Base-by-base conservation (phyloP, 306 rosid genomes). In the Cucurbita pepo region DNA sequence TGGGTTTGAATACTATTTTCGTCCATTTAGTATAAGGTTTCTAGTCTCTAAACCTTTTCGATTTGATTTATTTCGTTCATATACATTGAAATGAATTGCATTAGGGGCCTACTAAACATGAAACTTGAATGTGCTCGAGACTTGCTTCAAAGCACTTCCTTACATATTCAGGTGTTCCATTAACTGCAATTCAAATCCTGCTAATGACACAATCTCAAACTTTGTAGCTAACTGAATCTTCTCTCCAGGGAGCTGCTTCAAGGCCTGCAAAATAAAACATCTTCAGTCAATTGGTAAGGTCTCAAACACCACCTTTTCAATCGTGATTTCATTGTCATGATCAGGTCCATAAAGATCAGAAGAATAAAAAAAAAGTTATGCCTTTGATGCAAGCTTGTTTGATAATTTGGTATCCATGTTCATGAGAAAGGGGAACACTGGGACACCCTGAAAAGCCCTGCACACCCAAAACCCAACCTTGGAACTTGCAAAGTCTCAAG, bases 401-500 rank as follows among this genome's bases (percentile, higher is more conserved):
- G n/a, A 89, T 86, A 18, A 89, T 70, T 14, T 82, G 60, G 55
- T 84, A 82, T 70, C 89, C 96, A 56, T 80, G 88, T 81, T 89
- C 90, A 69, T 89, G 89, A 7, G 90, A 78, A 43, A 89, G 87
- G 45, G 96, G 96, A 48, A 78, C 78, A 56, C 78, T 85, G 76
- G 82, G 85, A 57, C 79, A 75, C 61, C 96, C 97, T 11, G 89
- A 85, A 30, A 30, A 86, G 78, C 59, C 92, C 96, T 12, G 44
- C 91, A 77, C 95, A 92, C 76, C 97, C 97, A 81, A 83, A 92
- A n/a, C 95, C 95, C 84, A 92, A 36, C 82, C 82, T 82, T 22
- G 97, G 86, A 69, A 92, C 95, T 96, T 92, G 79, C 77, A 79
- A 16, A 63, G 15, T 40, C 19, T 0, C 0, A 19, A 59, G 11